These are phyloP conservation scores for Trypanosoma brucei DNA, from an alignment of 208 protist species.

Conservation along the genomic window DNA sequence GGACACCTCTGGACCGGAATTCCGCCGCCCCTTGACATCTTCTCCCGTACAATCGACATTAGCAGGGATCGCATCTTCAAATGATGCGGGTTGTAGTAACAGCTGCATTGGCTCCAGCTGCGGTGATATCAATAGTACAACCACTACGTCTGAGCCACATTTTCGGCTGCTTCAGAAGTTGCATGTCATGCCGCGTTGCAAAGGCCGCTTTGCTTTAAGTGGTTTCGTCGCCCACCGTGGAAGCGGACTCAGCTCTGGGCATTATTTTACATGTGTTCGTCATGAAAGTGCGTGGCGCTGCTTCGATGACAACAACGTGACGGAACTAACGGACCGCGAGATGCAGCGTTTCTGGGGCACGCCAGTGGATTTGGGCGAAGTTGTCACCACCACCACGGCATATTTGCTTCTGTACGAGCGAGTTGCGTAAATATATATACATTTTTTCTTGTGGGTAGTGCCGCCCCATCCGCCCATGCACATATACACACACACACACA, in stretches of 20 bases:
- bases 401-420: slow-evolving; percentile 89
- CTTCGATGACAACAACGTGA: slow-evolving; percentile 88
- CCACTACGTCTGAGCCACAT: slow-evolving; percentile 26
- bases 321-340: slow-evolving; percentile 70
- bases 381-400: slow-evolving; percentile 72
- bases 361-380: slow-evolving; percentile 41
- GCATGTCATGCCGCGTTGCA: slow-evolving; percentile 52
- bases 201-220: slow-evolving; percentile 78
- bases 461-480: too few species aligned
- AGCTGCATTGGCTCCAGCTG: not conserved
- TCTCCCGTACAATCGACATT: not conserved
- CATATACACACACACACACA: too few species aligned
- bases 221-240: slow-evolving; percentile 89
- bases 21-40: too few species aligned
- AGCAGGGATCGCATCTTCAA: not conserved
- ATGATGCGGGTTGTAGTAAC: not conserved
- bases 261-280: slow-evolving; percentile 90
- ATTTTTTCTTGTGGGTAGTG: not conserved
- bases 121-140: slow-evolving; percentile 6
- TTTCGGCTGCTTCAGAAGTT: slow-evolving; percentile 39
- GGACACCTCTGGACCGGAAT: too few species aligned
- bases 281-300: slow-evolving; percentile 73
- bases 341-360: slow-evolving; percentile 84
- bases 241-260: slow-evolving; percentile 69
- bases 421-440: slow-evolving; percentile 37